Evolutionary conservation across 2,329 filamentous ascomycete species (phyloP), one percentile per base, ranked within the genome.

Genomic region (Arthrinium phaeospermum): DNA sequence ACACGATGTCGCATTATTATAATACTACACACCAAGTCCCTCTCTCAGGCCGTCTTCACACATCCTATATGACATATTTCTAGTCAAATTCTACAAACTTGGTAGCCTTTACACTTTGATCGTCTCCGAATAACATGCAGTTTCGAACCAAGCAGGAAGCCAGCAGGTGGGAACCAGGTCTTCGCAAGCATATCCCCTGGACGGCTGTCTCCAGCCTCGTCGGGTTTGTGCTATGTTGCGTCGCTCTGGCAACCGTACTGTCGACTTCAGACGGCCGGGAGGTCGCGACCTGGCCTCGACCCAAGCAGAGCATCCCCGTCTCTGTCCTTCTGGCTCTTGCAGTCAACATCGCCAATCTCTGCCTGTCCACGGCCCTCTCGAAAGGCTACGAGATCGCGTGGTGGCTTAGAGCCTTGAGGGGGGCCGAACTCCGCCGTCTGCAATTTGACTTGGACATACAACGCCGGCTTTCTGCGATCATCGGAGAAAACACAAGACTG

Each of bases 391-490:
- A 27, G 24, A 57, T 64, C 12, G 44, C 47, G 10, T 70, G 51
- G 69, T 70, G 69, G 51, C 30, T 49, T 1, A n/a, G 30, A 64
- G 69, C 69, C 30, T 19, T 70, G 13, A 70, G 46, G 41, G 69
- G 49, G 6, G 34, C 51, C 45, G 30, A 46, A 10, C 51, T 70
- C 12, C 16, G 24, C 27, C 16, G 27, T 46, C 27, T 70, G 30
- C 69, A 70, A 22, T 70, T 70, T 37, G 69, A 70, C n/a, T 24
- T 51, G n/a, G 3, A 24, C 4, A 4, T 51, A 24, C 47, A 51
- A 12, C 47, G 24, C 12, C 47, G n/a, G 1, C n/a, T 51, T 1
- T 51, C 47, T 27, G 10, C n/a, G 2, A 24, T 51, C 4, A 24
- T 24, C 8, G 47, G n/a, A 5, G 22, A 24, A 24, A 51, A 51